Percentiles rank a stretch among this genome's conserved stretches.
phyloP scores from a whole-genome alignment of 2,329 filamentous ascomycete genomes.

The Sporothrix luriei region DNA sequence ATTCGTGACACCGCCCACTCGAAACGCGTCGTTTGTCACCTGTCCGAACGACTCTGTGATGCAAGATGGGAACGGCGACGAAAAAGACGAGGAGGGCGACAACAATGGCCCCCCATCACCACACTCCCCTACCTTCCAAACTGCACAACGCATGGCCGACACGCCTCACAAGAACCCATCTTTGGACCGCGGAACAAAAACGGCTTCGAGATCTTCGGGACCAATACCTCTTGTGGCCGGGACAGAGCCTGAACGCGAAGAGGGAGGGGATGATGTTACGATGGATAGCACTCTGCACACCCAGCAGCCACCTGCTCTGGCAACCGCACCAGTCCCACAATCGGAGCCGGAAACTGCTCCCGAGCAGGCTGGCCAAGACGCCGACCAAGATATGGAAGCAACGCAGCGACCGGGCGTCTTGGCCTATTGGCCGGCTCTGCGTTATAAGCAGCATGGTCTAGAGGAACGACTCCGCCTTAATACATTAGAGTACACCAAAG shows the following conservation, averaged over 20 bases:
- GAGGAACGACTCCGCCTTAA: conserved; percentile 52
- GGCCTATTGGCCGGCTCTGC: conserved; percentile 34
- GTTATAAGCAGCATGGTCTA: conserved; percentile 45
- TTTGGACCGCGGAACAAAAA: not conserved
- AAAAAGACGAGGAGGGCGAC: not conserved
- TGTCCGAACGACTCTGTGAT: conserved; percentile 30
- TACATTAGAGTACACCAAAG: conserved; percentile 51
- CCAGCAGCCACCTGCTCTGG: not conserved
- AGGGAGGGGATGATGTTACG: conserved; percentile 1
- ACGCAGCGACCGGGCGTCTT: conserved; percentile 32
- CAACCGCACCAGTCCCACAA: not conserved
- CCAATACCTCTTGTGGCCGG: not conserved
- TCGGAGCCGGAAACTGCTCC: not conserved
- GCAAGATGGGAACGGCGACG: conserved; percentile 3
- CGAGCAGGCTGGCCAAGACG: conserved; percentile 8
- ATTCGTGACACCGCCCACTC: conserved; percentile 49
- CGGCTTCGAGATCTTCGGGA: not conserved
- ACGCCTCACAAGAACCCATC: conserved; percentile 28
- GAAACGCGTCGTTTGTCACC: conserved; percentile 42
- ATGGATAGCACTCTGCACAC: conserved; percentile 21
- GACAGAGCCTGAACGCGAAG: not conserved
- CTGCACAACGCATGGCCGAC: conserved; percentile 27
- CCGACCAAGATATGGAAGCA: conserved; percentile 23
- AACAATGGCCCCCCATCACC: conserved; percentile 6
- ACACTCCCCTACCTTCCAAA: conserved; percentile 22